A percentile compares a stretch with the other conserved stretches of the same genome.
These are phyloP conservation scores for Neohortaea acidophila DNA, from an alignment of 495 filamentous ascomycete genomes.

Conservation along the genomic window DNA sequence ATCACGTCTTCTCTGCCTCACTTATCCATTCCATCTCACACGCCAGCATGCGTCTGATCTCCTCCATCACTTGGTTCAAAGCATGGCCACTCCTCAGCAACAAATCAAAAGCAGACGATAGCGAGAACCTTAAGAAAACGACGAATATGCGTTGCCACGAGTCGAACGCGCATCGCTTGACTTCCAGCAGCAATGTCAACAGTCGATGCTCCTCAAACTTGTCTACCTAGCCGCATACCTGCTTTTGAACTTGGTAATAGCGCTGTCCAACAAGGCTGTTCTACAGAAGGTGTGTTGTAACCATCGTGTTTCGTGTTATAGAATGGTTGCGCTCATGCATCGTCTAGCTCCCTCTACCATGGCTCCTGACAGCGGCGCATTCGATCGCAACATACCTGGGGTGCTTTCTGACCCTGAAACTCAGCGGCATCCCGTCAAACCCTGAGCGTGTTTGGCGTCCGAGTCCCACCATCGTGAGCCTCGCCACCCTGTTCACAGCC, in stretches of 20 bases:
- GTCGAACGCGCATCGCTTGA: too few relatives aligned
- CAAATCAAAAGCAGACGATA: too few relatives aligned
- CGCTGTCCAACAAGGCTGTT: conserved; percentile 41
- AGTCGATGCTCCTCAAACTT: too few relatives aligned
- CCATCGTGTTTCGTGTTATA: neutral
- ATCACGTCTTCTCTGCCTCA: too few relatives aligned
- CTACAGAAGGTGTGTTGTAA: conserved; percentile 32
- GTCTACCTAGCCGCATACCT: conserved; percentile 35
- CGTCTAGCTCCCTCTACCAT: conserved; percentile 39
- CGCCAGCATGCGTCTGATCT: too few relatives aligned
- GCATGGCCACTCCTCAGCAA: too few relatives aligned
- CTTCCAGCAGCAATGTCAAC: too few relatives aligned
- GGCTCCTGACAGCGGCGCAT: conserved; percentile 41
- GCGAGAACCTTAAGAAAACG: too few relatives aligned
- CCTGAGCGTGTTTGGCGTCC: too few relatives aligned
- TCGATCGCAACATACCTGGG: conserved; percentile 35
- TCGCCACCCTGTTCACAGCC: conserved; percentile 42
- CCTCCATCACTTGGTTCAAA: too few relatives aligned
- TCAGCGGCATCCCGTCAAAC: conserved; percentile 31
- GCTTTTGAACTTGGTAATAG: conserved; percentile 36
- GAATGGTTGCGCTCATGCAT: neutral
- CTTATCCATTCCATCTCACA: too few relatives aligned
- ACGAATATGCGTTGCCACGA: too few relatives aligned
- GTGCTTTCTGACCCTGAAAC: conserved; percentile 34
- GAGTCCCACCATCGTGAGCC: conserved; percentile 32